Percentiles rank a stretch among this genome's conserved stretches.
These are phyloP conservation scores for Adansonia digitata DNA, from an alignment of 345 rosid species.

Conservation along the genomic window DNA sequence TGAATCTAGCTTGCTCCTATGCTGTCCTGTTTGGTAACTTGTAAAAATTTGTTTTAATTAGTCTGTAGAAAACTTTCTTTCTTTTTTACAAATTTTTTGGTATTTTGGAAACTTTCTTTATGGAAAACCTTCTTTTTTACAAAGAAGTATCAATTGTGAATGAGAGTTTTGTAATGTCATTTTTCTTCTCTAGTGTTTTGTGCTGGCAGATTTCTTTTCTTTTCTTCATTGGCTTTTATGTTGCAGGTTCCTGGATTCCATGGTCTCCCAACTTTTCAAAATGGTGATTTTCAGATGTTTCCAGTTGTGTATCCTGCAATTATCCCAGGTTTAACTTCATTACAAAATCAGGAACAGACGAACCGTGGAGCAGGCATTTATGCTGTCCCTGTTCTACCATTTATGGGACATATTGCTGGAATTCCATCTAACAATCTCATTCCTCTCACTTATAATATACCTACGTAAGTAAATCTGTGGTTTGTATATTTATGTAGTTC, in stretches of 20 bases:
- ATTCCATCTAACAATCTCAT: constrained; percentile 67
- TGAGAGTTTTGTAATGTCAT: background rate
- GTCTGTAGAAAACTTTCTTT: background rate
- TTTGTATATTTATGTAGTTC: background rate
- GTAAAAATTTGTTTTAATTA: background rate
- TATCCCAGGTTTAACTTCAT: constrained; percentile 35
- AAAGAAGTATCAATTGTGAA: too few relatives aligned
- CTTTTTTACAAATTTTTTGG: background rate
- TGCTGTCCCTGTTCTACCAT: constrained; percentile 71
- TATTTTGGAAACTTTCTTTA: too few relatives aligned
- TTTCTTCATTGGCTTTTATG: constrained; percentile 13
- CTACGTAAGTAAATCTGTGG: constrained; percentile 57
- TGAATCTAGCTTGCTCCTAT: too few relatives aligned
- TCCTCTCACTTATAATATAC: constrained; percentile 83
- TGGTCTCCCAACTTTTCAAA: constrained; percentile 34
- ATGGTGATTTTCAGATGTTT: constrained; percentile 51
- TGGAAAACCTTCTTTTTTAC: too few relatives aligned
- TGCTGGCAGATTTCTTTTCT: background rate
- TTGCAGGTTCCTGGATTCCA: constrained; percentile 39
- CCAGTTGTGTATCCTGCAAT: constrained; percentile 59
- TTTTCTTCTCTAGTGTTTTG: background rate
- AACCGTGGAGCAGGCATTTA: constrained; percentile 82
- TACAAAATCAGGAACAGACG: constrained; percentile 53
- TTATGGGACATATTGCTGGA: constrained; percentile 54
- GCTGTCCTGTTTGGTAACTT: background rate